phyloP scores from a whole-genome alignment of 768 basidiomycete genomes.

The Lentinus brumalis region DNA sequence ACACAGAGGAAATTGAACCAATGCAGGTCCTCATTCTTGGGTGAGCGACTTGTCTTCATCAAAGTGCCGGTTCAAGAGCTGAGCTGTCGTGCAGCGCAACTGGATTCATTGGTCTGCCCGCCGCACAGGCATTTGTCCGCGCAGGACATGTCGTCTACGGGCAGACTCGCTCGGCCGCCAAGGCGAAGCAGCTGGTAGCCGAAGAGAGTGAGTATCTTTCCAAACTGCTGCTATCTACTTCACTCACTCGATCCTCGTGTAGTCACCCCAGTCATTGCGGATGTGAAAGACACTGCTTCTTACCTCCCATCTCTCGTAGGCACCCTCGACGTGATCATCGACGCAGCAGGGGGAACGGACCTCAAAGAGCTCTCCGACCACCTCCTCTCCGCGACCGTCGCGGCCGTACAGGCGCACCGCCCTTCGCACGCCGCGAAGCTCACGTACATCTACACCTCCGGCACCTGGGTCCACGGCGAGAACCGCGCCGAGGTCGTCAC shows the following conservation, averaged over 20 bases:
- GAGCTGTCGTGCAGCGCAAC: slow-evolving; percentile 35
- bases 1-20: no score
- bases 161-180: slow-evolving; percentile 39
- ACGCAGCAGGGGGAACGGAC: slow-evolving; percentile 30
- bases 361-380: slow-evolving; percentile 23
- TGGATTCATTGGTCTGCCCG: slow-evolving; percentile 47
- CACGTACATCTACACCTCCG: slow-evolving; percentile 48
- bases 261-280: slow-evolving; percentile 42
- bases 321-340: slow-evolving; percentile 38
- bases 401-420: slow-evolving; percentile 29
- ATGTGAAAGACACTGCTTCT: slow-evolving; percentile 22
- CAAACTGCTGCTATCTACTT: not conserved
- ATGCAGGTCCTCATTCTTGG: slow-evolving; percentile 32
- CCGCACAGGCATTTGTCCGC: slow-evolving; percentile 45
- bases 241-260: not conserved
- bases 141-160: slow-evolving; percentile 51
- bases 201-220: slow-evolving; percentile 41
- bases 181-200: slow-evolving; percentile 36
- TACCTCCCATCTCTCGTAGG: slow-evolving; percentile 32
- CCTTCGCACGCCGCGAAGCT: slow-evolving; percentile 38
- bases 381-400: slow-evolving; percentile 29
- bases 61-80: no score
- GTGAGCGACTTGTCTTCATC: slow-evolving; percentile 8
- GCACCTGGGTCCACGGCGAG: slow-evolving; percentile 47
- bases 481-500: slow-evolving; percentile 33